Percentiles rank a stretch among this genome's conserved stretches.
Evolutionary conservation across 108 stramenopile genomes (phyloP).

Genomic region (Cylindrotheca fusiformis): DNA sequence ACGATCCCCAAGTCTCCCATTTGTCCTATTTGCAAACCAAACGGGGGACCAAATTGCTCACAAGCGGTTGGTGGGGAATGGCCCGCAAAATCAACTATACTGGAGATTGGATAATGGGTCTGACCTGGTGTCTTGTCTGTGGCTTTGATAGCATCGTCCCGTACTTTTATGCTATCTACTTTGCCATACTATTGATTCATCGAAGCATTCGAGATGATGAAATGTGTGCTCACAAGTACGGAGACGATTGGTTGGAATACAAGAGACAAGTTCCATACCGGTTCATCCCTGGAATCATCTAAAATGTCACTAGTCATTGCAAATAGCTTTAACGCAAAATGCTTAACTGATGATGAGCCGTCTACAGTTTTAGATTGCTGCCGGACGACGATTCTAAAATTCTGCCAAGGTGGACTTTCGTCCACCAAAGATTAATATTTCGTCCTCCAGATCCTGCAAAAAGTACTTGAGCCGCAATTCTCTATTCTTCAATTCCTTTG

Average conservation of each 20-base stretch:
- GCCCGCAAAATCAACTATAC: slow-evolving; percentile 99
- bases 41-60: slow-evolving; percentile 86
- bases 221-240: slow-evolving; percentile 93
- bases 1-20: slow-evolving; percentile 57
- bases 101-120: slow-evolving; percentile 96
- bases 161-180: slow-evolving; percentile 97
- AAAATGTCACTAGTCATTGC: slow-evolving; percentile 2
- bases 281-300: slow-evolving; percentile 94
- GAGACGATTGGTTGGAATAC: slow-evolving; percentile 94
- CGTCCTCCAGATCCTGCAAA: neutral
- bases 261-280: slow-evolving; percentile 89
- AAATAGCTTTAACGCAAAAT: too few relatives aligned
- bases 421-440: neutral
- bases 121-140: slow-evolving; percentile 95
- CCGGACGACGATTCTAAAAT: neutral
- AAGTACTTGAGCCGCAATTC: neutral
- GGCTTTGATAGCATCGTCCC: slow-evolving; percentile 90
- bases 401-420: neutral
- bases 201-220: slow-evolving; percentile 95
- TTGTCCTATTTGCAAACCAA: slow-evolving; percentile 74
- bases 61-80: slow-evolving; percentile 97
- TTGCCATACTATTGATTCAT: slow-evolving; percentile 92
- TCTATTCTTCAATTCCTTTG: neutral
- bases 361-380: too few relatives aligned
- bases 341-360: too few relatives aligned